Evolutionary conservation across 768 basidiomycete species (phyloP), one percentile per base, ranked within the genome.

Genomic region (Kwoniella europaea): DNA sequence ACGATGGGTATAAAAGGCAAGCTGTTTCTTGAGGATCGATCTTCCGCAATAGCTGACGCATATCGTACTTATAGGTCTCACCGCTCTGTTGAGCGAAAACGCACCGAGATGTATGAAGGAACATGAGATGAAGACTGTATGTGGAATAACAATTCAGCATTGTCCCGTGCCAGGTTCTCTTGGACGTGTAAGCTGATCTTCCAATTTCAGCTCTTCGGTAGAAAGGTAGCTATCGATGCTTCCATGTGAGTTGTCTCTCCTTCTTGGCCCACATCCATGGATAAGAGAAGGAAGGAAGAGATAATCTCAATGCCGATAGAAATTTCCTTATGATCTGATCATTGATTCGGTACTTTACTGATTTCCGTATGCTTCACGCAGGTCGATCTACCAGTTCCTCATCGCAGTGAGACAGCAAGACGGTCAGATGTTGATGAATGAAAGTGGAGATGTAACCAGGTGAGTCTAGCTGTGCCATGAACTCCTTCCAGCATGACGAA

Each of bases 221-320:
- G 97, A 77, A 98, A 98, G 86, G 94, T 98, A 74, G 96, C 96
- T 69, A 93, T 99, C 74, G 97, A 99, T 87, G 97, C 97, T 81
- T 83, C 82, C 10, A 84, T 84, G 84, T 82, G 41, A 78, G 82
- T 74, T 72, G 76, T 1, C 20, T 24, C 2, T 24, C 24, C 24
- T 24, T 24, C 24, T 24, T 24, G 24, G 24, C 24, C 24, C 24
- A 1, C 24, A 24, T 24, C 1, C 24, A 24, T 2, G 24, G 24
- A 1, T 24, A 24, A 24, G 24, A 24, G 24, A 50, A 50, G 46
- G 46, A 50, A 50, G 46, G 46, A 50, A 15, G 18, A 3, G 13
- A 15, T 50, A 4, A 4, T 13, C 46, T 4, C 18, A 24, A 24
- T 24, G 1, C 46, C 46, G 12, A 4, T 50, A 18, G 18, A 13